phyloP scores from a whole-genome alignment of 352 stramenopile species.

The Phytophthora cryptogea region DNA sequence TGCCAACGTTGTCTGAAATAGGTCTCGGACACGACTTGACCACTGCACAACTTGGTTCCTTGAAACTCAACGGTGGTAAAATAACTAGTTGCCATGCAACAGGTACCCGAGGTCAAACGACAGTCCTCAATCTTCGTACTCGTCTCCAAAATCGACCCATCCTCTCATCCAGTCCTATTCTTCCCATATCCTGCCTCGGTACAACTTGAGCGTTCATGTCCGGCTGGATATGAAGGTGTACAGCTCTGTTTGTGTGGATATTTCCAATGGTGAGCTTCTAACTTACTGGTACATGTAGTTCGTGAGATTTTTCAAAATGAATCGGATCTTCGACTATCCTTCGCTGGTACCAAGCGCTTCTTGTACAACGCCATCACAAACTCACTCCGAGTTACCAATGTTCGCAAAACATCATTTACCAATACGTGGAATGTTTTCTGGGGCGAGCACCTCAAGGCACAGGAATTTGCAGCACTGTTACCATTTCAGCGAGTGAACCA shows the following conservation, averaged over 20 bases:
- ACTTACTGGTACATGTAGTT: constrained; percentile 28
- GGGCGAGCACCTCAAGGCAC: constrained; percentile 65
- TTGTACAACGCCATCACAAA: constrained; percentile 81
- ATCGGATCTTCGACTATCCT: constrained; percentile 42
- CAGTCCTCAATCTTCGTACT: constrained; percentile 46
- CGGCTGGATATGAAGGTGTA: constrained; percentile 66
- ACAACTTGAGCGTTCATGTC: constrained; percentile 47
- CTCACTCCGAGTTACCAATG: constrained; percentile 47
- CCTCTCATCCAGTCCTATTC: constrained; percentile 47
- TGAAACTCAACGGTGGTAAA: neutral
- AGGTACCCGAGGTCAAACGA: constrained; percentile 28
- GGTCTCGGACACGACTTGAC: constrained; percentile 4
- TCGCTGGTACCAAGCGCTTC: constrained; percentile 71
- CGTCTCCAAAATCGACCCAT: constrained; percentile 53
- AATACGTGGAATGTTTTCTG: constrained; percentile 74
- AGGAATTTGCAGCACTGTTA: constrained; percentile 44
- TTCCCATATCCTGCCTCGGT: constrained; percentile 62
- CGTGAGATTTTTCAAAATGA: constrained; percentile 28
- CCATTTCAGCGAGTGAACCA: constrained; percentile 75
- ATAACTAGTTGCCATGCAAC: constrained; percentile 18
- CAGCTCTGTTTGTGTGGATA: neutral
- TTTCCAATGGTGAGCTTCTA: neutral
- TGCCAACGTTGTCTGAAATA: constrained; percentile 14
- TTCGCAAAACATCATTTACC: constrained; percentile 39
- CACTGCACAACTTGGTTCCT: neutral